Base-by-base conservation (phyloP, 768 basidiomycete genomes). In the Hygrocybe coccinea region DNA sequence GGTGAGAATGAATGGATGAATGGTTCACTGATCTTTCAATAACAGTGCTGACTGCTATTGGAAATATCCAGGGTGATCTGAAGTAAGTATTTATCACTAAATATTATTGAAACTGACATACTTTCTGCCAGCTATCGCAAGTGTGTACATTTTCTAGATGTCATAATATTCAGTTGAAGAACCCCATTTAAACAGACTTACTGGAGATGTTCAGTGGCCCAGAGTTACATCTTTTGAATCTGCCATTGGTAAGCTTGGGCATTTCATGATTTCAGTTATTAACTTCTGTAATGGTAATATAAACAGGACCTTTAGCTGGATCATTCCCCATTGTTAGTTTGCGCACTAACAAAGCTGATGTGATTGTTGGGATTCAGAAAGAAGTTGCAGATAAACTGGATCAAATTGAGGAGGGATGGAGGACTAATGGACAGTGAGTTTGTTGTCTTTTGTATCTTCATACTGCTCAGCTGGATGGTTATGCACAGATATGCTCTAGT, bases 291-390 rank as follows among this genome's bases (percentile, higher is more conserved):
- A n/a, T 24, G 38, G 36, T 10, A n/a, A 24, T 52, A 17, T 25
- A 50, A 61, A 12, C 17, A 86, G 91, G 93, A 4, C 89, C 90
- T 2, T 70, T 97, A 9, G 81, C 83, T 0, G 88, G 89, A 1
- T 74, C 84, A 8, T 89, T 95, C 71, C 87, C 89, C 0, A 66
- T 97, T 7, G 71, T 97, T 22, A 91, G 90, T 64, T 72, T 97
- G 56, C 80, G 95, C 15, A 98, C 95, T 1, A 91, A 88, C 76
- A 99, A 99, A 69, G 95, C 95, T 0, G 94, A 97, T 65, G 93
- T 97, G 2, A 88, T 86, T 5, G 91, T 91, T 22, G 95, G 92
- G 0, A 76, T 99, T 2, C 71, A 79, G 1, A 76, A 83, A 60
- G 86, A 85, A 0, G 71, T 83, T 1, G 91, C 83, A 1, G 85